phyloP scores from a whole-genome alignment of 2,329 filamentous ascomycete genomes.

The Fonsecaea multimorphosa region DNA sequence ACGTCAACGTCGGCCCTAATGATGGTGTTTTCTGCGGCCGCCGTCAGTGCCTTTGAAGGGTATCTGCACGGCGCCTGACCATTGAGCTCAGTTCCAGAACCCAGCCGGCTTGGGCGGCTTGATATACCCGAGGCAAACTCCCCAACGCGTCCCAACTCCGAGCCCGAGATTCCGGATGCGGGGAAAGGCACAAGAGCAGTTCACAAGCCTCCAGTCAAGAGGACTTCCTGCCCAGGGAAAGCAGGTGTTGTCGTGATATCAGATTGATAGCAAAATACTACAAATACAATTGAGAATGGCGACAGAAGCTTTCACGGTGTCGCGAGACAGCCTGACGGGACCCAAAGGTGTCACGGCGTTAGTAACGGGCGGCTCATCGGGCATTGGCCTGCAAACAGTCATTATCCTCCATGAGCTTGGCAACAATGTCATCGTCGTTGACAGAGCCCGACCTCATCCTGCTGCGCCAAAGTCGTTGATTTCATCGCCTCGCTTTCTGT shows the following conservation, averaged over 20 bases:
- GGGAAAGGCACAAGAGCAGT: not conserved
- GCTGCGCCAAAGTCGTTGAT: slow-evolving; percentile 43
- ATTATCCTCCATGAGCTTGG: slow-evolving; percentile 46
- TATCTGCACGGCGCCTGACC: not conserved
- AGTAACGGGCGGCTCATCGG: slow-evolving; percentile 50
- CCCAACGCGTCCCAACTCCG: not conserved
- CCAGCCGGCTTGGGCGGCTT: not conserved
- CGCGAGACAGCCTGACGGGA: slow-evolving; percentile 42
- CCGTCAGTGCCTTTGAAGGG: not conserved
- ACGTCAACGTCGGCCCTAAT: not conserved
- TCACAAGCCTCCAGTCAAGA: not conserved
- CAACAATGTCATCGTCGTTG: slow-evolving; percentile 52
- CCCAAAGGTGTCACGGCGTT: slow-evolving; percentile 41
- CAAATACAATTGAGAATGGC: slow-evolving; percentile 11
- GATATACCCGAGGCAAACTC: not conserved
- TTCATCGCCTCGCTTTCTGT: slow-evolving; percentile 42
- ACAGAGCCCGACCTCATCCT: slow-evolving; percentile 40
- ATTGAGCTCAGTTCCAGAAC: not conserved
- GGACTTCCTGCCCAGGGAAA: not conserved
- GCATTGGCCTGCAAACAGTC: slow-evolving; percentile 52
- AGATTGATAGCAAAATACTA: not conserved
- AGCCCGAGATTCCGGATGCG: not conserved
- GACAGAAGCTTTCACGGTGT: slow-evolving; percentile 38
- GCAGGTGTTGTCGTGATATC: not conserved
- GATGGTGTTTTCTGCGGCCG: not conserved